phyloP scores from a whole-genome alignment of 345 rosid species.

The Euclidium syriacum region DNA sequence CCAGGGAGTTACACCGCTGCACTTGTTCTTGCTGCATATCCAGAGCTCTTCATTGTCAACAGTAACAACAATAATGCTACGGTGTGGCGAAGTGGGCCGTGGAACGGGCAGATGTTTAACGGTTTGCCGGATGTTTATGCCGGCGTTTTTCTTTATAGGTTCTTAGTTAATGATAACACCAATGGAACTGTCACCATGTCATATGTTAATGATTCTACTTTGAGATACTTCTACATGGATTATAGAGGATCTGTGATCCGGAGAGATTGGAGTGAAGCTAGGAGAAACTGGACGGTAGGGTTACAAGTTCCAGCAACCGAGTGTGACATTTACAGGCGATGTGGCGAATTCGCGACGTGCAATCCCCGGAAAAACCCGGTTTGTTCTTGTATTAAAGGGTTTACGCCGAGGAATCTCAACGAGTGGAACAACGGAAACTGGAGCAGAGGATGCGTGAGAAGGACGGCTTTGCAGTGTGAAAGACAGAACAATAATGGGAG shows the following conservation, averaged over 20 bases:
- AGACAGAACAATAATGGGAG: slow-evolving; percentile 22
- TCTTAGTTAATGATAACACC: slow-evolving; percentile 14
- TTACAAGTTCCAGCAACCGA: slow-evolving; percentile 26
- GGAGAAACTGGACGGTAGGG: slow-evolving; percentile 5
- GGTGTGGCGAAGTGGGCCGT: slow-evolving; percentile 53
- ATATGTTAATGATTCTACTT: neutral
- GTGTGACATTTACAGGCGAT: slow-evolving; percentile 40
- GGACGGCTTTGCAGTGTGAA: slow-evolving; percentile 32
- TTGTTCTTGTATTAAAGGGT: slow-evolving; percentile 57
- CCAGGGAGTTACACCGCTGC: slow-evolving; percentile 39
- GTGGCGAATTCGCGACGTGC: slow-evolving; percentile 50
- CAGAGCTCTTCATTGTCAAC: slow-evolving; percentile 41
- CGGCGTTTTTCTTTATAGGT: slow-evolving; percentile 25
- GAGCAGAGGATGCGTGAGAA: slow-evolving; percentile 51
- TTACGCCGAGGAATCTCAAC: slow-evolving; percentile 34
- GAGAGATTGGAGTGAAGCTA: slow-evolving; percentile 20
- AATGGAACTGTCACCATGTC: slow-evolving; percentile 22
- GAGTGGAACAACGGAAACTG: slow-evolving; percentile 47
- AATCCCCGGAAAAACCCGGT: slow-evolving; percentile 19
- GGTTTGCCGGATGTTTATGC: slow-evolving; percentile 30
- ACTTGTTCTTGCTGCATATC: slow-evolving; percentile 24
- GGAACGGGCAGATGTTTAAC: slow-evolving; percentile 43
- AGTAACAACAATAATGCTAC: slow-evolving; percentile 21
- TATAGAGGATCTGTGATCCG: neutral
- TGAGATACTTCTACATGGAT: slow-evolving; percentile 27